phyloP scores from a whole-genome alignment of 129 eudicot species.

The Helichrysum umbraculigerum region DNA sequence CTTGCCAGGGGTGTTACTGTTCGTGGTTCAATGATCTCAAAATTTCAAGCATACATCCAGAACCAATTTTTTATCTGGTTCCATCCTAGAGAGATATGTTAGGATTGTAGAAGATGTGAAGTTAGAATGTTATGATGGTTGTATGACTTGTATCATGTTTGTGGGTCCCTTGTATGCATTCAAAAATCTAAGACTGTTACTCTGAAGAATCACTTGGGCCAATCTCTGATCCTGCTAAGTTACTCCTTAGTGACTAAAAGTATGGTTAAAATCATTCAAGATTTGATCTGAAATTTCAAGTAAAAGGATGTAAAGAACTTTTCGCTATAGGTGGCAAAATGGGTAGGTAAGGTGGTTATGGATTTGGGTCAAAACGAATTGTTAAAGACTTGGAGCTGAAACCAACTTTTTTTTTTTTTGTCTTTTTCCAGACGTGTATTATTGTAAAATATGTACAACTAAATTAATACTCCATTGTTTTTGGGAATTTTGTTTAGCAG shows the following conservation, averaged over 20 bases:
- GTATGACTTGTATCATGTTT: slow-evolving; percentile 2
- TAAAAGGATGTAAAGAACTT: neutral
- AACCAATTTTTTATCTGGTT: neutral
- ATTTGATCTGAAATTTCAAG: neutral
- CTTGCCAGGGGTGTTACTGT: neutral
- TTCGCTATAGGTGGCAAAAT: neutral
- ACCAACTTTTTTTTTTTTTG: neutral
- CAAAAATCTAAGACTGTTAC: neutral
- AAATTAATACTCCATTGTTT: too few relatives aligned
- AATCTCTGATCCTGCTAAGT: neutral
- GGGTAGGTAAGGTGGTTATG: neutral
- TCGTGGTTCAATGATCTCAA: neutral
- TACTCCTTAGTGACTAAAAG: neutral
- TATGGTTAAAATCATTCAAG: neutral
- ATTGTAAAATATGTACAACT: too few relatives aligned
- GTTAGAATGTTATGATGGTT: neutral
- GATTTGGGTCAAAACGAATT: neutral
- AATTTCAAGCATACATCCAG: neutral
- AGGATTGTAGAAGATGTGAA: slow-evolving; percentile 18
- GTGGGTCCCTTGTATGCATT: neutral
- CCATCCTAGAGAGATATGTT: neutral
- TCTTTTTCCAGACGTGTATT: neutral
- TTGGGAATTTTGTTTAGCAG: too few relatives aligned
- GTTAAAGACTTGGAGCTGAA: neutral
- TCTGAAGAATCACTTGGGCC: neutral